These are phyloP conservation scores for Talaromyces trachyspermus DNA, from an alignment of 495 filamentous ascomycete species.

Conservation along the genomic window DNA sequence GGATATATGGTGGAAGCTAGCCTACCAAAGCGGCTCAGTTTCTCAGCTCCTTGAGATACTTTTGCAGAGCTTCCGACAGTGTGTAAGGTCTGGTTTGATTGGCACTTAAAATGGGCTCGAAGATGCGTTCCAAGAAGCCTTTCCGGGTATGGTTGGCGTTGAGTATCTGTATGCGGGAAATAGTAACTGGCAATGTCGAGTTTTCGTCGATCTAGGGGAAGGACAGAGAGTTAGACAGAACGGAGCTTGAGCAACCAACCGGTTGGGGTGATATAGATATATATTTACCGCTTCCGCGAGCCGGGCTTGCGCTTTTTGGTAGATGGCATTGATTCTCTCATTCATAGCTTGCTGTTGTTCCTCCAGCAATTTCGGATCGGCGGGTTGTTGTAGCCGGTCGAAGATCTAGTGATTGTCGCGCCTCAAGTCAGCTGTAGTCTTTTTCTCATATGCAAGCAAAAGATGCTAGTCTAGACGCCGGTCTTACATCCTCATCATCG, in stretches of 20 bases:
- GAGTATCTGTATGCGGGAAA: slow-evolving; percentile 74
- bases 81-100: slow-evolving; percentile 63
- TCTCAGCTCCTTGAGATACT: slow-evolving; percentile 58
- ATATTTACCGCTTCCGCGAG: slow-evolving; percentile 50
- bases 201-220: slow-evolving; percentile 63
- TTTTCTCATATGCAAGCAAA: background rate
- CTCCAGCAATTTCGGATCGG: slow-evolving; percentile 53
- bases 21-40: slow-evolving; percentile 74
- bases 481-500: slow-evolving; percentile 37
- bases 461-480: background rate
- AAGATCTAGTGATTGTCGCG: slow-evolving; percentile 46
- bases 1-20: background rate
- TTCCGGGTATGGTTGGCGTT: slow-evolving; percentile 70
- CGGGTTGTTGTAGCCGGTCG: slow-evolving; percentile 52
- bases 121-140: slow-evolving; percentile 69
- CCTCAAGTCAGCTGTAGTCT: background rate
- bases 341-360: slow-evolving; percentile 55
- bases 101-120: slow-evolving; percentile 67
- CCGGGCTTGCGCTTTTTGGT: slow-evolving; percentile 57
- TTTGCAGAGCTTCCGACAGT: slow-evolving; percentile 65
- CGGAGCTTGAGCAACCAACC: background rate
- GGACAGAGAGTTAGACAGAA: background rate
- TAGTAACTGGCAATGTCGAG: slow-evolving; percentile 68
- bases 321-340: slow-evolving; percentile 54
- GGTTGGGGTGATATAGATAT: slow-evolving; percentile 6